These are phyloP conservation scores for Mucor sp. DNA, from an alignment of 371 early-diverging fungal species.

Conservation along the genomic window DNA sequence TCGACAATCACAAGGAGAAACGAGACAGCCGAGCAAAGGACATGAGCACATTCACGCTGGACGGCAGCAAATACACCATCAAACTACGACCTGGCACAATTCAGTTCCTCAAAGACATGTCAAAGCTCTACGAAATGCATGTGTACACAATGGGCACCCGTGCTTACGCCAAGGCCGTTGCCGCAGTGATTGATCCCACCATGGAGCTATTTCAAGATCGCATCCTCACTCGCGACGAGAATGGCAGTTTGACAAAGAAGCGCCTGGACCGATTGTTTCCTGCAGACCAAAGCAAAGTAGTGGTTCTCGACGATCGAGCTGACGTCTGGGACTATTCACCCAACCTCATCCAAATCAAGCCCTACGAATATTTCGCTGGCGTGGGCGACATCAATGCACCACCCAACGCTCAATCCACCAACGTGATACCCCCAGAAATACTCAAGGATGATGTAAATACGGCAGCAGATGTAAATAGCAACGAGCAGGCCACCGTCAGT, in stretches of 20 bases:
- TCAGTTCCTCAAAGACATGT: slow-evolving; percentile 75
- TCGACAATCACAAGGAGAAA: slow-evolving; percentile 69
- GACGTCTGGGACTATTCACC: slow-evolving; percentile 97
- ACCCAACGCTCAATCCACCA: background rate
- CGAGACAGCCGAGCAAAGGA: slow-evolving; percentile 61
- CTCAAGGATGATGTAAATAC: background rate
- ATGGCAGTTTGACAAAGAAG: slow-evolving; percentile 84
- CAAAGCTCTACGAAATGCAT: slow-evolving; percentile 89
- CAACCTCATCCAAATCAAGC: slow-evolving; percentile 85
- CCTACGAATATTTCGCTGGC: slow-evolving; percentile 91
- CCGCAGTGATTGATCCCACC: slow-evolving; percentile 87
- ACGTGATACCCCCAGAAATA: background rate
- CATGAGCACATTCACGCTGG: slow-evolving; percentile 67
- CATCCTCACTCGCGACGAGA: slow-evolving; percentile 96
- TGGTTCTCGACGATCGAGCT: slow-evolving; percentile 97
- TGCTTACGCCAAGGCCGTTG: slow-evolving; percentile 93
- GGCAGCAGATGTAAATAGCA: background rate
- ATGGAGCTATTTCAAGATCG: slow-evolving; percentile 82
- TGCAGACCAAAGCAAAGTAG: slow-evolving; percentile 94
- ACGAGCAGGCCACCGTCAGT: background rate
- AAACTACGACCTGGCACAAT: slow-evolving; percentile 83
- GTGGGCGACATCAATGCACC: slow-evolving; percentile 95
- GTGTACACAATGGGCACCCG: slow-evolving; percentile 99
- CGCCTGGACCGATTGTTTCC: slow-evolving; percentile 92
- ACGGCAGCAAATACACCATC: slow-evolving; percentile 81